Conservation (phyloP, 1,284 basidiomycete genomes). For the Papiliotrema nemorosa region DNA sequence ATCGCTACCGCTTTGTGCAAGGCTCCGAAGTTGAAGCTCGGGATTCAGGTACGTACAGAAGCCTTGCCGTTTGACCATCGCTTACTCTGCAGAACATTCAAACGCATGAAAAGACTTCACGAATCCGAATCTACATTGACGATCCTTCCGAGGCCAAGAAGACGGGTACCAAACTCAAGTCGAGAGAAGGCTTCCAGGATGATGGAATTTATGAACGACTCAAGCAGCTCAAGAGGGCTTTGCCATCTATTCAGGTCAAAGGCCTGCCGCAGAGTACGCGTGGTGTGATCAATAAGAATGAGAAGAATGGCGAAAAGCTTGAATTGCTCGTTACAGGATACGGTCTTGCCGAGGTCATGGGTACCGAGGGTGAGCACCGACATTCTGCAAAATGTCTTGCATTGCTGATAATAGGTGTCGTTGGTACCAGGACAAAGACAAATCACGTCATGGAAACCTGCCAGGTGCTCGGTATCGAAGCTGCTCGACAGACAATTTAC, state of each 20-base stretch:
- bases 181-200: slow-evolving; percentile 48
- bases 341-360: slow-evolving; percentile 97
- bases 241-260: slow-evolving; percentile 86
- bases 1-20: slow-evolving; percentile 87
- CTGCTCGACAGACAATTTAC: slow-evolving; percentile 89
- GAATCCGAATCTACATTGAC: slow-evolving; percentile 63
- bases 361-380: slow-evolving; percentile 71
- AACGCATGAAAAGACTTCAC: slow-evolving; percentile 72
- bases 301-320: slow-evolving; percentile 53
- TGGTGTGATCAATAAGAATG: slow-evolving; percentile 78
- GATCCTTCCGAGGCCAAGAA: slow-evolving; percentile 7
- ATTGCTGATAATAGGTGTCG: slow-evolving; percentile 62
- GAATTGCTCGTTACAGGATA: slow-evolving; percentile 87
- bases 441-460: slow-evolving; percentile 98
- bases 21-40: slow-evolving; percentile 88
- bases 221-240: slow-evolving; percentile 73
- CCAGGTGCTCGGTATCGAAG: slow-evolving; percentile 94
- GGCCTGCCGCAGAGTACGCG: slow-evolving; percentile 80
- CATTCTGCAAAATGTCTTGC: neutral
- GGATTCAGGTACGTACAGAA: slow-evolving; percentile 61
- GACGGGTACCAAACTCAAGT: neutral
- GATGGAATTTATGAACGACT: slow-evolving; percentile 68
- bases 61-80: neutral
- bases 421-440: slow-evolving; percentile 86
- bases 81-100: slow-evolving; percentile 51